Conservation (phyloP, 2,329 filamentous ascomycete species). For the Colletotrichum orchidophilum region DNA sequence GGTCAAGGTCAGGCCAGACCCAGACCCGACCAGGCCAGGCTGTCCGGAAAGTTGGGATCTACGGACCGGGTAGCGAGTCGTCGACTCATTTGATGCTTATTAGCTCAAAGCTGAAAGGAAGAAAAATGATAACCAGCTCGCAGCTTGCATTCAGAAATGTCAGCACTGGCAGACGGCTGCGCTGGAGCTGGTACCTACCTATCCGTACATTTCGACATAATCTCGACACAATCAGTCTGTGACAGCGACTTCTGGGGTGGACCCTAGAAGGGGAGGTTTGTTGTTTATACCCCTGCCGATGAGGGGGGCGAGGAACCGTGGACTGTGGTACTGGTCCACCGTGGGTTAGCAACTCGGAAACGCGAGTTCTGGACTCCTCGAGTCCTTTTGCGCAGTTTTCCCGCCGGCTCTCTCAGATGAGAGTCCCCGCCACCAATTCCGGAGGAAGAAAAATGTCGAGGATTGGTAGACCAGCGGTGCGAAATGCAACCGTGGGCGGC, state of each 20-base stretch:
- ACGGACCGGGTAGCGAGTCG: not conserved
- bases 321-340: not conserved
- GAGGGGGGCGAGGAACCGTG: not conserved
- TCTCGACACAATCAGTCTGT: slow-evolving; percentile 30
- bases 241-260: slow-evolving; percentile 22
- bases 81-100: not conserved
- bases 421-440: slow-evolving; percentile 10
- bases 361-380: not conserved
- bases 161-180: not conserved
- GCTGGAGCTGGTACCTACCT: slow-evolving; percentile 14
- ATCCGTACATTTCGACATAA: slow-evolving; percentile 21
- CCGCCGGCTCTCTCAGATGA: slow-evolving; percentile 24
- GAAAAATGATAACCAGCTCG: not conserved
- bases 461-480: not conserved
- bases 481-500: slow-evolving; percentile 3
- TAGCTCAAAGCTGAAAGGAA: not conserved
- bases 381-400: slow-evolving; percentile 11
- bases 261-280: slow-evolving; percentile 24
- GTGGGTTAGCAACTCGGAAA: not conserved
- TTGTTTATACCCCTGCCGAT: not conserved
- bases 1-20: not conserved
- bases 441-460: slow-evolving; percentile 8
- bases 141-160: not conserved
- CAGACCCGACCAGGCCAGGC: not conserved
- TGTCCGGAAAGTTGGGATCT: not conserved